phyloP scores from a whole-genome alignment of 208 protist species.

The Paratrypanosoma confusum region DNA sequence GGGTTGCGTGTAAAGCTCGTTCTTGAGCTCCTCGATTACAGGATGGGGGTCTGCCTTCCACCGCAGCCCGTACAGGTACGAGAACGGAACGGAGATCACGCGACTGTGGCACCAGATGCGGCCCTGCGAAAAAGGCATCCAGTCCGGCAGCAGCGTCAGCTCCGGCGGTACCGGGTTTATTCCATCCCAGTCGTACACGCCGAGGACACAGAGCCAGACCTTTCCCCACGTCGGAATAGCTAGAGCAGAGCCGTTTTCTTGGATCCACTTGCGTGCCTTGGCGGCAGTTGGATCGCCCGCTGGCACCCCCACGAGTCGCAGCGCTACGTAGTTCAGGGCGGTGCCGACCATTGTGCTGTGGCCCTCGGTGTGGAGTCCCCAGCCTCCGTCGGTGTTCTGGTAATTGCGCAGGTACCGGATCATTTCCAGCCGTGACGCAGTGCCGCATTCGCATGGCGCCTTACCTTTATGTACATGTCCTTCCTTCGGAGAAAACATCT shows the following conservation, averaged over 20 bases:
- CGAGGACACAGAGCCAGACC: slow-evolving; percentile 90
- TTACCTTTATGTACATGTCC: slow-evolving; percentile 35
- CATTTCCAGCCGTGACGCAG: slow-evolving; percentile 70
- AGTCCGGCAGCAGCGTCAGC: slow-evolving; percentile 88
- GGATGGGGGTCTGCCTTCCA: slow-evolving; percentile 38
- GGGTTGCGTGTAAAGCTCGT: slow-evolving; percentile 81
- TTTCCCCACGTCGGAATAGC: slow-evolving; percentile 95
- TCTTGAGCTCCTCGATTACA: slow-evolving; percentile 56
- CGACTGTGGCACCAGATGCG: slow-evolving; percentile 94
- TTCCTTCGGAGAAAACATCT: slow-evolving; percentile 52
- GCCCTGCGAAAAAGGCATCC: slow-evolving; percentile 84
- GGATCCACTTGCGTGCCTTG: slow-evolving; percentile 76
- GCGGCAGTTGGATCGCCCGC: slow-evolving; percentile 39
- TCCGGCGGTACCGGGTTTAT: slow-evolving; percentile 91
- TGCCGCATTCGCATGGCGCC: slow-evolving; percentile 28
- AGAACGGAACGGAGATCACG: slow-evolving; percentile 94
- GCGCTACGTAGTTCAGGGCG: slow-evolving; percentile 89
- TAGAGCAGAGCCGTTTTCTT: slow-evolving; percentile 61
- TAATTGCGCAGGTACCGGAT: slow-evolving; percentile 91
- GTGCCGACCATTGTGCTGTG: slow-evolving; percentile 96
- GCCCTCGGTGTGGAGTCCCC: slow-evolving; percentile 94
- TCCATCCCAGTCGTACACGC: slow-evolving; percentile 90
- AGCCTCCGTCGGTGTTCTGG: slow-evolving; percentile 93
- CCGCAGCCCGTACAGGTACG: slow-evolving; percentile 91
- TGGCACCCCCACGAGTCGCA: slow-evolving; percentile 90